Percentiles rank a stretch among this genome's conserved stretches.
Evolutionary conservation across 495 filamentous ascomycete species (phyloP).

Genomic region (Aspergillus conjunctus): DNA sequence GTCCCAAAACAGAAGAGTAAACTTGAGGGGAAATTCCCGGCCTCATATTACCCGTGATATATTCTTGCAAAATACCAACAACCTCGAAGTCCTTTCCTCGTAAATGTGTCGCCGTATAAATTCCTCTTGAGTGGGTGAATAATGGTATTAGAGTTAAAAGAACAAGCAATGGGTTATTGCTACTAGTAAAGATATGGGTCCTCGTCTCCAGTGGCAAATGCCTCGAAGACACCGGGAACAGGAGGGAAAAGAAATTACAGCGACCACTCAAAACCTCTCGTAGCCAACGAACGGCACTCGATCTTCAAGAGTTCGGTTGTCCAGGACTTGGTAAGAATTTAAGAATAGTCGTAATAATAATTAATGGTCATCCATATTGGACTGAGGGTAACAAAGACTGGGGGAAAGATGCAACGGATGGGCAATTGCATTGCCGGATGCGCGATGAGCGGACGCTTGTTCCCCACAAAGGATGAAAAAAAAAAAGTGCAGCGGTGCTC

Average conservation of each 20-base stretch:
- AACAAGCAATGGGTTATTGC: neutral
- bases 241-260: neutral
- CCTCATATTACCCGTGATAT: neutral
- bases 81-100: no score
- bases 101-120: no score
- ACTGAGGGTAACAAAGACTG: slow-evolving; percentile 12
- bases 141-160: neutral
- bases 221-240: neutral
- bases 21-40: neutral
- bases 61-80: no score
- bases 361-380: slow-evolving; percentile 21
- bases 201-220: slow-evolving; percentile 2
- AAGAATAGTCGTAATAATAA: slow-evolving; percentile 22
- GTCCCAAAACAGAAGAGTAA: neutral
- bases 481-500: slow-evolving; percentile 15
- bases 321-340: neutral
- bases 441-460: slow-evolving; percentile 23
- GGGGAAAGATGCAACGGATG: slow-evolving; percentile 21
- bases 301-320: neutral
- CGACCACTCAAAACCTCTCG: neutral
- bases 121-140: neutral
- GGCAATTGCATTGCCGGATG: slow-evolving; percentile 22
- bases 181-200: neutral
- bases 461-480: slow-evolving; percentile 25
- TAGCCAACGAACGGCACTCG: neutral